Conservation (phyloP, 2,329 filamentous ascomycete genomes). For the Exophiala spinifera region DNA sequence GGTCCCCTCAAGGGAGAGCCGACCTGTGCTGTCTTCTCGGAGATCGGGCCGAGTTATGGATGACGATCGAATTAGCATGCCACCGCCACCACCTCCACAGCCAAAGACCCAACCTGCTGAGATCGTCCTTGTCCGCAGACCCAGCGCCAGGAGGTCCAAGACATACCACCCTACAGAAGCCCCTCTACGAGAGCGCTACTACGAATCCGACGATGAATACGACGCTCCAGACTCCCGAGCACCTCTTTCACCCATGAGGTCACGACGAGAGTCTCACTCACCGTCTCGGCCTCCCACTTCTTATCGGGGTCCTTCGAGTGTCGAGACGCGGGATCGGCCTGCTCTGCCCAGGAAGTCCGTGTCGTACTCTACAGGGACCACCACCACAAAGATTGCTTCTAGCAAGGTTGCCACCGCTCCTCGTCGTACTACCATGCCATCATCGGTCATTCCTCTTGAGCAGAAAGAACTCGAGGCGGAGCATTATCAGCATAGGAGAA, state of each 20-base stretch:
- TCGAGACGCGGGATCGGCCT: constrained; percentile 19
- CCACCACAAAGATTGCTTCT: constrained; percentile 15
- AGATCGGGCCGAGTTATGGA: constrained; percentile 20
- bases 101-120: constrained; percentile 17
- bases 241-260: constrained; percentile 8
- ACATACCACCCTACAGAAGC: constrained; percentile 20
- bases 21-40: constrained; percentile 14
- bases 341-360: constrained; percentile 16
- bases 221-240: constrained; percentile 12
- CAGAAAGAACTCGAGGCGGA: constrained; percentile 23
- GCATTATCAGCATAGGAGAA: constrained; percentile 22
- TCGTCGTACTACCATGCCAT: constrained; percentile 15
- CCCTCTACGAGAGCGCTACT: constrained; percentile 6
- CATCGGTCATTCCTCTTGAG: constrained; percentile 9
- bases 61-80: constrained; percentile 23
- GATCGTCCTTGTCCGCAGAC: constrained; percentile 11
- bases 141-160: constrained; percentile 20
- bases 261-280: constrained; percentile 17
- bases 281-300: constrained; percentile 24
- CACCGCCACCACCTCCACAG: constrained; percentile 26
- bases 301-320: constrained; percentile 8
- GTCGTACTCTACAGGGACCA: constrained; percentile 15
- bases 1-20: constrained; percentile 11
- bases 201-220: constrained; percentile 16
- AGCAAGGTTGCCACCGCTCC: constrained; percentile 1